Conservation (phyloP, 176 grass and related monocot genomes). For the Miscanthus lutarioriparius region DNA sequence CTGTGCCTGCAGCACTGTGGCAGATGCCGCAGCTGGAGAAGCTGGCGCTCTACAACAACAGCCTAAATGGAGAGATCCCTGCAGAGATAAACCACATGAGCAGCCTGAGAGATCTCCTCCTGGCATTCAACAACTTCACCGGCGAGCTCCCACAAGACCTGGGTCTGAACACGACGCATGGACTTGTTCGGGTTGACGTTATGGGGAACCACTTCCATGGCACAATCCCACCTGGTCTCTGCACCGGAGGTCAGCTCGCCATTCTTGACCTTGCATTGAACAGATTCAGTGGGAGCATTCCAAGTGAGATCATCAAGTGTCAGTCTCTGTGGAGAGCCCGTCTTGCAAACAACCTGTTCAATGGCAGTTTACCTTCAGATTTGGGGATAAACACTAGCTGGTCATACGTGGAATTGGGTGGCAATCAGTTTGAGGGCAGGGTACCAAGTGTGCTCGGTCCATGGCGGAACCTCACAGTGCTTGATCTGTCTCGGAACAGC, state of each 20-base stretch:
- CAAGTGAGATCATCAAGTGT: constrained; percentile 35
- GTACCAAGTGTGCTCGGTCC: constrained; percentile 44
- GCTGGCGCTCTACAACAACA: constrained; percentile 48
- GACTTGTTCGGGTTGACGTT: constrained; percentile 46
- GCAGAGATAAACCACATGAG: constrained; percentile 40
- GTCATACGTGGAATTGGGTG: constrained; percentile 51
- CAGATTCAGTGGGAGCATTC: constrained; percentile 40
- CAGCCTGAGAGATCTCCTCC: constrained; percentile 42
- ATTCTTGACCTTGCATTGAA: constrained; percentile 53
- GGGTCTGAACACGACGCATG: constrained; percentile 40
- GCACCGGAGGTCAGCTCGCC: constrained; percentile 31
- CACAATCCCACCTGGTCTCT: constrained; percentile 42
- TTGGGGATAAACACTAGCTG: constrained; percentile 30
- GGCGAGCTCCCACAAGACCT: constrained; percentile 49
- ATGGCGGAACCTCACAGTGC: constrained; percentile 52
- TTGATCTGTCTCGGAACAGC: constrained; percentile 52
- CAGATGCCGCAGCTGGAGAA: constrained; percentile 44
- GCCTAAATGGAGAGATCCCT: constrained; percentile 45
- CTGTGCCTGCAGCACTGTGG: constrained; percentile 39
- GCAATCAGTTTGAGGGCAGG: constrained; percentile 45
- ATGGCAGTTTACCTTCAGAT: constrained; percentile 32
- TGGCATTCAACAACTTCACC: constrained; percentile 46
- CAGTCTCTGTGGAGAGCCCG: constrained; percentile 48
- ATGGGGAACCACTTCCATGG: constrained; percentile 54
- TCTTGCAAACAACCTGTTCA: constrained; percentile 31